phyloP scores from a whole-genome alignment of 805 yeast species.

The Yamadazyma akitaensis region DNA sequence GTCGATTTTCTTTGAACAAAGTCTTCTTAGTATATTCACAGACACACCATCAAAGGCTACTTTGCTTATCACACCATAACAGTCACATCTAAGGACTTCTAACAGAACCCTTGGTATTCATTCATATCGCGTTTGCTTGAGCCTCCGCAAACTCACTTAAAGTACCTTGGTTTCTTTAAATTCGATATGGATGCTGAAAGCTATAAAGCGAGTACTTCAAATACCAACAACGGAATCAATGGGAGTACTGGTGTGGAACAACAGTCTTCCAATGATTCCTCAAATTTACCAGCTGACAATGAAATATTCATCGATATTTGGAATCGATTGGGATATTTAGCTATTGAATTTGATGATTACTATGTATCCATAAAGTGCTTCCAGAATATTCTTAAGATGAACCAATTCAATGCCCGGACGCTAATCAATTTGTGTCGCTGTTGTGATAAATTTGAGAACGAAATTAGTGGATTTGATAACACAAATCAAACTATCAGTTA shows the following conservation, averaged over 20 bases:
- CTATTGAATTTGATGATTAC: conserved; percentile 7
- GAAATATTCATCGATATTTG: conserved; percentile 8
- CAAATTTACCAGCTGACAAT: background rate
- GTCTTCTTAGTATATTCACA: background rate
- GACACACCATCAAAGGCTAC: background rate
- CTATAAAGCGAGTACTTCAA: background rate
- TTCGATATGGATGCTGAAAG: conserved; percentile 2
- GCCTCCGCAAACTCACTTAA: background rate
- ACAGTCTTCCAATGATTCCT: background rate
- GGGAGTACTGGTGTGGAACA: background rate
- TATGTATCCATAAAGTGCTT: conserved; percentile 9
- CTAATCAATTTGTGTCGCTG: conserved; percentile 3
- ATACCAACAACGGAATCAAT: background rate
- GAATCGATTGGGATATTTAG: conserved; percentile 9
- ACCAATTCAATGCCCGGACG: conserved; percentile 1
- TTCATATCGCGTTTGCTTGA: conserved; percentile 2
- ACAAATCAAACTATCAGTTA: conserved; percentile 6
- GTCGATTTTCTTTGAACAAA: background rate
- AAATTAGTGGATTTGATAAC: conserved; percentile 3
- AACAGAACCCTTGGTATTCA: background rate
- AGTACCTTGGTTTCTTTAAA: background rate
- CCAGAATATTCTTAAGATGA: conserved; percentile 9
- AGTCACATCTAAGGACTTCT: background rate
- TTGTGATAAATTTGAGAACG: conserved; percentile 5
- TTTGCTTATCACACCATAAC: background rate